Conservation (phyloP, 108 stramenopile species). For the Seminavis robusta region DNA sequence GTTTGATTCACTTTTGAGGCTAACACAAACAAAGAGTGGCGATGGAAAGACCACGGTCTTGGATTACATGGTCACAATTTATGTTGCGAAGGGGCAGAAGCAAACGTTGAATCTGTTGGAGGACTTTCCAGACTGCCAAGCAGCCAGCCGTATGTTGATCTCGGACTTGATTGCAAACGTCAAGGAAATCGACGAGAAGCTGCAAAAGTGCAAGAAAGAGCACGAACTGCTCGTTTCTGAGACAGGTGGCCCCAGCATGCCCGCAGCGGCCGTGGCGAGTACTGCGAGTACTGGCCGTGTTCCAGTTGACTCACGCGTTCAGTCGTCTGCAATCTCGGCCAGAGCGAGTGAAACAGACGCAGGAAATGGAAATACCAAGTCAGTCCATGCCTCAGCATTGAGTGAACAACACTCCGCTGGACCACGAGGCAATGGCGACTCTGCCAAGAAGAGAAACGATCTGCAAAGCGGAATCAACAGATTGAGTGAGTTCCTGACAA, state of each 20-base stretch:
- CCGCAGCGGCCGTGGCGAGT: no score
- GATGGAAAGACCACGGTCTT: slow-evolving; percentile 94
- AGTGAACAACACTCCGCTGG: neutral
- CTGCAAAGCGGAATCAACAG: slow-evolving; percentile 41
- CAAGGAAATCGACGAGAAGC: slow-evolving; percentile 31
- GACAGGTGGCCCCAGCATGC: slow-evolving; percentile 5
- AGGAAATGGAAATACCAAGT: neutral
- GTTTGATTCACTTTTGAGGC: slow-evolving; percentile 86
- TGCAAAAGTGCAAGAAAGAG: slow-evolving; percentile 64
- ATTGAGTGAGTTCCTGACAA: slow-evolving; percentile 55
- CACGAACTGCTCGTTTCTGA: slow-evolving; percentile 56
- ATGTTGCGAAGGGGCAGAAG: slow-evolving; percentile 57
- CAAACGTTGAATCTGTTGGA: slow-evolving; percentile 45
- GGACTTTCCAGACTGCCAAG: slow-evolving; percentile 72
- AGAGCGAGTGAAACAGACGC: neutral
- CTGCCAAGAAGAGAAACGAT: no score
- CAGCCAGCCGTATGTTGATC: slow-evolving; percentile 63
- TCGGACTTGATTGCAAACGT: slow-evolving; percentile 66
- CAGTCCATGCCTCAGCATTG: slow-evolving; percentile 2
- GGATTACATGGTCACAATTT: slow-evolving; percentile 87
- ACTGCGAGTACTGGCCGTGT: no score
- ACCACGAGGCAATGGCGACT: slow-evolving; percentile 8
- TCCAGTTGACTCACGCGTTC: no score
- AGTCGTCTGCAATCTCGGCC: no score
- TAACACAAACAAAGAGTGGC: slow-evolving; percentile 89